These are phyloP conservation scores for Gossypium thurberi DNA, from an alignment of 345 rosid genomes.

Conservation along the genomic window DNA sequence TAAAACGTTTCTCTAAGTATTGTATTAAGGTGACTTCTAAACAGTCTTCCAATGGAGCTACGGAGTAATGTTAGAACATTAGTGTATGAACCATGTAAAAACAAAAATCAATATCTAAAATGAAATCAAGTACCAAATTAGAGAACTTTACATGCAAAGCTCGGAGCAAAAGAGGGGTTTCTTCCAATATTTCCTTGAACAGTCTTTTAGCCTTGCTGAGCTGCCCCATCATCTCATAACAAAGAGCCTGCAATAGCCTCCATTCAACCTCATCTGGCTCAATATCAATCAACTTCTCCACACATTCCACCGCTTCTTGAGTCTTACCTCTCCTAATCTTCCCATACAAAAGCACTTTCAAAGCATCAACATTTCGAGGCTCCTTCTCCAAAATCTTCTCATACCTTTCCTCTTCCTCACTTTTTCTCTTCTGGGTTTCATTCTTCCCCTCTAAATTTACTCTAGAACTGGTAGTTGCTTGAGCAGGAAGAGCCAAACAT, in stretches of 20 bases:
- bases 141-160: conserved; percentile 76
- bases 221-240: conserved; percentile 72
- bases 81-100: not conserved
- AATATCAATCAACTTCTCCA: conserved; percentile 51
- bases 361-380: conserved; percentile 56
- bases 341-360: conserved; percentile 60
- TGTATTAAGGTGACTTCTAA: not conserved
- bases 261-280: conserved; percentile 78
- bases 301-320: conserved; percentile 56
- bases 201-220: conserved; percentile 58
- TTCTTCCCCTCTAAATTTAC: conserved; percentile 18
- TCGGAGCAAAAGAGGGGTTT: conserved; percentile 68
- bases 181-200: conserved; percentile 55
- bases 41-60: not conserved
- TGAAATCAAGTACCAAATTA: not conserved
- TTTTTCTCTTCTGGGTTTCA: conserved; percentile 30
- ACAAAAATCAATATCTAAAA: not conserved
- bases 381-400: conserved; percentile 66
- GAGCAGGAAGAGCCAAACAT: conserved; percentile 38
- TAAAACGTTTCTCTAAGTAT: not conserved
- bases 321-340: conserved; percentile 75
- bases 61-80: not conserved
- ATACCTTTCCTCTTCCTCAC: conserved; percentile 43
- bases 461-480: conserved; percentile 17
- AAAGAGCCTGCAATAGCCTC: conserved; percentile 86